Conservation (phyloP, 1,139 yeast species). For the Suhomyces bolitotheri region DNA sequence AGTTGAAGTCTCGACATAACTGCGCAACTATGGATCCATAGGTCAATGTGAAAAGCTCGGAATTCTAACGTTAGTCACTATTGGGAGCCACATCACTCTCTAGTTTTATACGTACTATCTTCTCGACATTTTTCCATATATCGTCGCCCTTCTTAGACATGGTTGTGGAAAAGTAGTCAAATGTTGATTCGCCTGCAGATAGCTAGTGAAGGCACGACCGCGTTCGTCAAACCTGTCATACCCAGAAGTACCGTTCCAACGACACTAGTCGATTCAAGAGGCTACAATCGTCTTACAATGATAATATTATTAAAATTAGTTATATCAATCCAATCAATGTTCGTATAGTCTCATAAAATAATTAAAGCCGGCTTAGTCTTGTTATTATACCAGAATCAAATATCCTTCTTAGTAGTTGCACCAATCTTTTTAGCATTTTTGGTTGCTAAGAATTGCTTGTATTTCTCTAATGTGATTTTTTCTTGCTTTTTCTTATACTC, state of each 20-base stretch:
- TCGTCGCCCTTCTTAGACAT: conserved; percentile 82
- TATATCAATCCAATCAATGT: too few species aligned
- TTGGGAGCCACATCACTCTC: not conserved
- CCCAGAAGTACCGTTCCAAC: too few species aligned
- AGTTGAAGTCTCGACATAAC: conserved; percentile 76
- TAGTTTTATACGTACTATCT: conserved; percentile 60
- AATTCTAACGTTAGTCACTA: conserved; percentile 49
- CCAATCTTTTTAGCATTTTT: conserved; percentile 19
- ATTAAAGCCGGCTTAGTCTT: too few species aligned
- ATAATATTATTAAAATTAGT: too few species aligned
- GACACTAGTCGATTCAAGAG: too few species aligned
- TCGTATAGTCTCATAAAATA: too few species aligned
- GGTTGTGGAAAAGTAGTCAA: conserved; percentile 1
- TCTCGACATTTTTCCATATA: conserved; percentile 89
- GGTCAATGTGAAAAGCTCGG: conserved; percentile 88
- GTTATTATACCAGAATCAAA: too few species aligned
- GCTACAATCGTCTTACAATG: too few species aligned
- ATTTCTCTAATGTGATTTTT: conserved; percentile 60
- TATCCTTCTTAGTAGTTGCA: conserved; percentile 12
- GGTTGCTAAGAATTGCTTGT: conserved; percentile 58
- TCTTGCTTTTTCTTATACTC: conserved; percentile 58
- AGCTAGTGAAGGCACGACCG: not conserved
- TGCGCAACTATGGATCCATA: conserved; percentile 97
- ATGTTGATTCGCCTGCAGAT: conserved; percentile 2
- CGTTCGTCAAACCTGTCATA: not conserved